Conservation (phyloP, 371 early-diverging fungal species). For the Mucor lusitanicus region DNA sequence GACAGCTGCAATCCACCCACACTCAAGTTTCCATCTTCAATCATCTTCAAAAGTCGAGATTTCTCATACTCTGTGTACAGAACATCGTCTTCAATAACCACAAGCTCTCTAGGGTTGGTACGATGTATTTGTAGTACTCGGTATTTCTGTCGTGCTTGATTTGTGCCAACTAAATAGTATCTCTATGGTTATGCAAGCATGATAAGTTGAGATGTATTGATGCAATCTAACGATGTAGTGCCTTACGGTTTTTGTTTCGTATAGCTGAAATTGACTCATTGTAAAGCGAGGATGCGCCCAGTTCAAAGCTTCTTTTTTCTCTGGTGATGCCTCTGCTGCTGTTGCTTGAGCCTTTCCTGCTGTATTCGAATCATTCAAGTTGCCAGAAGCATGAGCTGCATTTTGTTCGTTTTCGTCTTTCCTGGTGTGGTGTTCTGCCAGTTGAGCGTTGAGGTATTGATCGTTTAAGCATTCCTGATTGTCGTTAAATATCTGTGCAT, state of each 20-base stretch:
- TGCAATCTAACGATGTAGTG: background rate
- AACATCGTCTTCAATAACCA: slow-evolving; percentile 68
- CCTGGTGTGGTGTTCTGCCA: slow-evolving; percentile 7
- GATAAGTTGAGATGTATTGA: background rate
- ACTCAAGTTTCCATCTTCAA: slow-evolving; percentile 76
- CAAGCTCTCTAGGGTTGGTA: slow-evolving; percentile 59
- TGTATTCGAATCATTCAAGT: background rate
- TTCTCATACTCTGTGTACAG: slow-evolving; percentile 78
- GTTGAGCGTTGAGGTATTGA: slow-evolving; percentile 7
- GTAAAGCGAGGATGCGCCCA: slow-evolving; percentile 43
- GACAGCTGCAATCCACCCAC: slow-evolving; percentile 81
- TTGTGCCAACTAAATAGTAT: slow-evolving; percentile 84
- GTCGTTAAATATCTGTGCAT: slow-evolving; percentile 33
- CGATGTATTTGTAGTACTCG: slow-evolving; percentile 90
- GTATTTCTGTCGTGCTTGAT: slow-evolving; percentile 71
- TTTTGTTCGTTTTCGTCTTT: slow-evolving; percentile 1
- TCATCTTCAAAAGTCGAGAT: slow-evolving; percentile 75
- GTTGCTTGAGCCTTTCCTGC: background rate
- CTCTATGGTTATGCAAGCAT: slow-evolving; percentile 40
- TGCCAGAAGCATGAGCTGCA: background rate
- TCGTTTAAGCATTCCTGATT: slow-evolving; percentile 22
- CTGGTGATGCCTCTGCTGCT: background rate
- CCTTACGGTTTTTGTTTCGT: slow-evolving; percentile 82
- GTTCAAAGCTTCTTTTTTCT: slow-evolving; percentile 22
- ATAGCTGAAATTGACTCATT: slow-evolving; percentile 72